Evolutionary conservation across 768 basidiomycete species (phyloP).

Genomic region (Lactarius indigo): DNA sequence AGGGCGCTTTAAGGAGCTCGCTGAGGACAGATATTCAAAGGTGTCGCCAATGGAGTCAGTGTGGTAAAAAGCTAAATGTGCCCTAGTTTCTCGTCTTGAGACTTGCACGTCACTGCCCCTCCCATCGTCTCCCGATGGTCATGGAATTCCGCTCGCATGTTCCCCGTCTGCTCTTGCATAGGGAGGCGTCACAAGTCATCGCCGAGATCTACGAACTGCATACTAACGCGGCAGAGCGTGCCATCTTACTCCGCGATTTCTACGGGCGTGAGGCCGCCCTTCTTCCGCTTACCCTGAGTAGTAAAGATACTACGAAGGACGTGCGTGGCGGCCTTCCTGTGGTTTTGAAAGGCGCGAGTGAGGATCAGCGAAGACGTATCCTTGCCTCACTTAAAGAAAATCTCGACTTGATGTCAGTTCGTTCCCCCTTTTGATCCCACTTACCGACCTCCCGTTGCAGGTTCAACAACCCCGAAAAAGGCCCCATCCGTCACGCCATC

Average conservation of each 20-base stretch:
- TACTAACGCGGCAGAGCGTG: constrained; percentile 79
- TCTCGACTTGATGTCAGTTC: constrained; percentile 65
- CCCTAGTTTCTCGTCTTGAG: constrained; percentile 75
- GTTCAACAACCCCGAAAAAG: constrained; percentile 91
- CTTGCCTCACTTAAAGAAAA: constrained; percentile 69
- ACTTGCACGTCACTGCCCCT: constrained; percentile 69
- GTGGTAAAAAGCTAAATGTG: constrained; percentile 6
- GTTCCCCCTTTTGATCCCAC: neutral
- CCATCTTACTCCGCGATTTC: constrained; percentile 78
- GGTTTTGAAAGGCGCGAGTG: constrained; percentile 59
- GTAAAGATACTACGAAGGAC: constrained; percentile 57
- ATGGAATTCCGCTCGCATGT: constrained; percentile 75
- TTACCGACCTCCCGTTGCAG: constrained; percentile 38
- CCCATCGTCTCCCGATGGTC: constrained; percentile 72
- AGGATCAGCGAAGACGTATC: constrained; percentile 63
- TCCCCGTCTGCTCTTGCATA: constrained; percentile 74
- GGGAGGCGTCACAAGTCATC: constrained; percentile 78
- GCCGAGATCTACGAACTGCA: constrained; percentile 89
- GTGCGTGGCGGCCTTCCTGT: constrained; percentile 66
- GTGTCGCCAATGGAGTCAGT: constrained; percentile 34
- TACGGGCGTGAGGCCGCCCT: constrained; percentile 86
- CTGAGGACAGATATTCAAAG: constrained; percentile 89
- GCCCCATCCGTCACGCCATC: constrained; percentile 79
- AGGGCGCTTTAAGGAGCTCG: constrained; percentile 71
- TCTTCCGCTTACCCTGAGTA: constrained; percentile 49